Percentiles rank a stretch among this genome's conserved stretches.
These are phyloP conservation scores for Arthrobotrys sinensis DNA, from an alignment of 2,329 filamentous ascomycete genomes.

Conservation along the genomic window DNA sequence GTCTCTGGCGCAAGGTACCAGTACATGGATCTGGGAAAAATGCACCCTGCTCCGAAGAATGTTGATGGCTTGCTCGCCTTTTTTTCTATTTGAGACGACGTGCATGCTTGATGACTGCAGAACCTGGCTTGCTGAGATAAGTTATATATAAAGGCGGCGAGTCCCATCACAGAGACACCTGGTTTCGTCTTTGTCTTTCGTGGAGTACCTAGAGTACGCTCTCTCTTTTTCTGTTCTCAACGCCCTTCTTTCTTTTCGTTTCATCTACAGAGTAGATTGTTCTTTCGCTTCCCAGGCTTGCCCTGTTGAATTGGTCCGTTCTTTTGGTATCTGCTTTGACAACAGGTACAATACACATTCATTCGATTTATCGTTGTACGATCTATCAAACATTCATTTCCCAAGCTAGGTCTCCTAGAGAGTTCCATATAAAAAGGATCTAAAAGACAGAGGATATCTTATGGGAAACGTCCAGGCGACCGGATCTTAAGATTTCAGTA, in stretches of 20 bases:
- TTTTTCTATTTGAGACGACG: conserved; percentile 43
- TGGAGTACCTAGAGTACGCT: conserved; percentile 38
- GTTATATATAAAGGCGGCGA: conserved; percentile 45
- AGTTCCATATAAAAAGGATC: conserved; percentile 9
- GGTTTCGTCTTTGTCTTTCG: conserved; percentile 34
- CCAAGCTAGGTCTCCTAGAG: conserved; percentile 17
- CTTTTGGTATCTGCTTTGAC: conserved; percentile 35
- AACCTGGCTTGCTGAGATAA: conserved; percentile 13
- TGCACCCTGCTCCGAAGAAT: conserved; percentile 42
- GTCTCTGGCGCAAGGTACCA: conserved; percentile 22
- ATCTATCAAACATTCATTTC: conserved; percentile 43
- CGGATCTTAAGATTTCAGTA: not conserved
- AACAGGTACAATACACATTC: conserved; percentile 23
- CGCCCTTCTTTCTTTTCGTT: conserved; percentile 15
- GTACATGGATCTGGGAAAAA: conserved; percentile 26
- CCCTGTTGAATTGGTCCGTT: conserved; percentile 23
- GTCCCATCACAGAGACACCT: conserved; percentile 25
- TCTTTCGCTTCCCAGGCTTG: conserved; percentile 31
- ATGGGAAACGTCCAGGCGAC: conserved; percentile 22
- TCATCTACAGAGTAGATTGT: conserved; percentile 52
- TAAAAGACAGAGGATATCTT: not conserved
- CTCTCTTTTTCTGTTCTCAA: conserved; percentile 35
- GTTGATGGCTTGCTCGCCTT: conserved; percentile 42
- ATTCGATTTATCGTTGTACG: conserved; percentile 47
- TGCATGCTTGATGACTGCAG: conserved; percentile 23